These are phyloP conservation scores for Russula olivacea DNA, from an alignment of 768 basidiomycete species.

Conservation along the genomic window DNA sequence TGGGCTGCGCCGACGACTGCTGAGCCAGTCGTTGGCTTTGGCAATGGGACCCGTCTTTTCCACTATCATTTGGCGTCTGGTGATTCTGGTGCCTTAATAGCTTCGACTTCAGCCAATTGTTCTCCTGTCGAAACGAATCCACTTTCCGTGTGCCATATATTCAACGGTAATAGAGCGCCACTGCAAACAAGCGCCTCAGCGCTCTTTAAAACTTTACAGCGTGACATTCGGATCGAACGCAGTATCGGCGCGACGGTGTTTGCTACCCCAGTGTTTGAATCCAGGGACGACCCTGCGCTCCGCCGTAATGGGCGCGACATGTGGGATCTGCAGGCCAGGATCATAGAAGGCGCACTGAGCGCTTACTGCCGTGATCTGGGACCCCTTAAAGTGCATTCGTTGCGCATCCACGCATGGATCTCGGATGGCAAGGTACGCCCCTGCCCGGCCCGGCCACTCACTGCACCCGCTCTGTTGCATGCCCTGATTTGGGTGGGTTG, in stretches of 20 bases:
- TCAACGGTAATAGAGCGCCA: conserved; percentile 16
- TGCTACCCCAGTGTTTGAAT: background rate
- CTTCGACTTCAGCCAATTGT: background rate
- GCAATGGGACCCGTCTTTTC: conserved; percentile 11
- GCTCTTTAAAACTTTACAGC: conserved; percentile 22
- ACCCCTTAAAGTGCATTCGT: background rate
- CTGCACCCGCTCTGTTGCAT: background rate
- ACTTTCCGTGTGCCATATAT: conserved; percentile 19
- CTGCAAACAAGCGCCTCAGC: conserved; percentile 14
- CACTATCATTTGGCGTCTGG: conserved; percentile 5
- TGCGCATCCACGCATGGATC: conserved; percentile 17
- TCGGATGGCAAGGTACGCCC: conserved; percentile 22
- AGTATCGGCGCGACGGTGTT: conserved; percentile 6
- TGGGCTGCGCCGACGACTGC: conserved; percentile 10
- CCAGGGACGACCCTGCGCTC: conserved; percentile 3
- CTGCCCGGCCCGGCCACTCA: background rate
- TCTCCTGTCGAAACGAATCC: background rate
- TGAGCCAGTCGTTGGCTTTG: conserved; percentile 1
- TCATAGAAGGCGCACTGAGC: conserved; percentile 9
- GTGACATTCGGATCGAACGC: conserved; percentile 20
- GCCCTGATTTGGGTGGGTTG: background rate
- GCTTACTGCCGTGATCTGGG: conserved; percentile 7
- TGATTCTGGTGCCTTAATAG: background rate
- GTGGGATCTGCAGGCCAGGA: conserved; percentile 7
- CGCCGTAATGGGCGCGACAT: background rate